Conservation (phyloP, 179 eudicot genomes). For the Beta lomatogona region DNA sequence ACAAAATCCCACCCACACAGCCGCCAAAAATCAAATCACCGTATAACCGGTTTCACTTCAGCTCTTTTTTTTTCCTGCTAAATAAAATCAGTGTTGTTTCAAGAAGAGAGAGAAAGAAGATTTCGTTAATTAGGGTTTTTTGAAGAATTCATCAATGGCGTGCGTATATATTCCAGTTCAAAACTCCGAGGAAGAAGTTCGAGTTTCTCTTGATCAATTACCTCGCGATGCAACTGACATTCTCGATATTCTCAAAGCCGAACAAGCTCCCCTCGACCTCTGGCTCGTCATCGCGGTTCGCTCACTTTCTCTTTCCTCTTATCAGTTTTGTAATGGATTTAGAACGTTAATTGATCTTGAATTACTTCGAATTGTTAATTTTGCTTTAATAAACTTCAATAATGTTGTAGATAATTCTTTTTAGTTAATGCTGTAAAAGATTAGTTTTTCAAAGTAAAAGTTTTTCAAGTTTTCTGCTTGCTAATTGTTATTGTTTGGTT, state of each 20-base stretch:
- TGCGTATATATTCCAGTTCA: constrained; percentile 90
- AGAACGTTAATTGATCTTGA: neutral
- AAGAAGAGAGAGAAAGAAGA: neutral
- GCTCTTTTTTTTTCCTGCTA: no score
- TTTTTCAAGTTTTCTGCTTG: neutral
- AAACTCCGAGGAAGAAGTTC: constrained; percentile 88
- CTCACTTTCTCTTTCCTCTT: constrained; percentile 6
- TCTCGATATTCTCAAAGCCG: constrained; percentile 96
- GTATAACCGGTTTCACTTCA: neutral
- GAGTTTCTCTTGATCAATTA: constrained; percentile 79
- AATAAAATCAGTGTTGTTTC: neutral
- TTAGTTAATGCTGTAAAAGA: neutral
- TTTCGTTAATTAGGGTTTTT: constrained; percentile 23
- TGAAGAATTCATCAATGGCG: constrained; percentile 46
- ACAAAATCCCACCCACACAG: no score
- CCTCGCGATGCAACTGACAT: constrained; percentile 93
- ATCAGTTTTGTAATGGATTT: neutral
- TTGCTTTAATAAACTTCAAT: neutral
- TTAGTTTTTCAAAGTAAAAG: neutral
- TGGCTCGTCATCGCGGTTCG: constrained; percentile 93
- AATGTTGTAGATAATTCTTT: neutral
- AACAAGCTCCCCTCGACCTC: constrained; percentile 95
- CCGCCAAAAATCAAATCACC: neutral
- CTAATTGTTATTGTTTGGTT: neutral
- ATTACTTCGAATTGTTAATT: neutral